Base-by-base conservation (phyloP, 2,329 filamentous ascomycete genomes). In the Neobulgaria alba region DNA sequence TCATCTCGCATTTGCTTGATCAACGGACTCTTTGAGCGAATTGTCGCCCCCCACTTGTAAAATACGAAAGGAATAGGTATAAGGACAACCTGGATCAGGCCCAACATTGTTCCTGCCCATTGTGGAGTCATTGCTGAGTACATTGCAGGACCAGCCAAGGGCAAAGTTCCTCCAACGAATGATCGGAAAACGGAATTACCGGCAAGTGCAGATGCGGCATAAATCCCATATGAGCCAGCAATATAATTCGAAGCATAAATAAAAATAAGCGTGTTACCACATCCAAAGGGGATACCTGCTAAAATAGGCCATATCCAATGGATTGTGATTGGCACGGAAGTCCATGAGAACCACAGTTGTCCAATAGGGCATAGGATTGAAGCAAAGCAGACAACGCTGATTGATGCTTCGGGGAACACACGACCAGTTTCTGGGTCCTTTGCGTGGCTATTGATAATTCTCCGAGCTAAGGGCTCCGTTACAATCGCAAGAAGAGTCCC, bases 271-370 rank as follows among this genome's bases (percentile, higher is more conserved):
- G 75, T 79, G 54, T 90, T 92, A 0, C 86, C 86, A 0, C 74
- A 70, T 8, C 85, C 85, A 52, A 92, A 93, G 0, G 82, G 82
- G 4, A 93, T 73, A 1, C 86, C 85, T 1, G 85, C 85, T 0
- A 85, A 66, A 36, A 93, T 81, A 1, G 85, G 82, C 15, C 77
- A 69, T n/a, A 87, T 78, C 82, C 85, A 93, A 58, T 86, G 88
- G 21, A 93, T 85, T 3, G 75, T 73, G 0, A 63, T 65, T 0
- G 88, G 88, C 0, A 87, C 75, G 46, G 81, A 88, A 0, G 88
- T 94, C 87, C 87, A 95, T 0, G 85, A 78, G 57, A 95, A 95
- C 60, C 81, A 82, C 17, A 95, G 73, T 61, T 95, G 82, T 12
- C 88, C 89, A 3, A 85, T 61, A 0, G 87, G 83, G 0, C 84